A percentile compares a stretch with the other conserved stretches of the same genome.
Evolutionary conservation across 306 rosid species (phyloP).

Genomic region (Fagus sylvatica): DNA sequence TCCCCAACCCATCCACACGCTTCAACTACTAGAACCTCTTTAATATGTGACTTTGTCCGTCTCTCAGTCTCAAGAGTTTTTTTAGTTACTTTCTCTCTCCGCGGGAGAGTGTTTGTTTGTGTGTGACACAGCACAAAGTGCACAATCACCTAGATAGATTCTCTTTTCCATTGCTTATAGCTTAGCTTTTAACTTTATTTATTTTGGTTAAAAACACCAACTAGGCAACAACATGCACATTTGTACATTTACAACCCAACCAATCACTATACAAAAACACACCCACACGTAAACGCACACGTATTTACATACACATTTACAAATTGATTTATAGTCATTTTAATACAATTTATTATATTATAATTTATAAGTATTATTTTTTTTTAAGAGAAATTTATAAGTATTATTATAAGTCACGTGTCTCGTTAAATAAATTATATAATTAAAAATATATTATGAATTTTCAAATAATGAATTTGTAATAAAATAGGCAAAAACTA

Average conservation of each 20-base stretch:
- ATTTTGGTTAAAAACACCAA: not conserved
- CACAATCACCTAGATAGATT: not conserved
- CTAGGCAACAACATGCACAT: not conserved
- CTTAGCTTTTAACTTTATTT: not conserved
- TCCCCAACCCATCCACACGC: constrained; percentile 22
- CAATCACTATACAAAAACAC: not conserved
- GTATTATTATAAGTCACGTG: no score
- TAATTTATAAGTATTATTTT: no score
- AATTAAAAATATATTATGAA: no score
- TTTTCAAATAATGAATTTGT: no score
- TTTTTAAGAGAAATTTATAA: no score
- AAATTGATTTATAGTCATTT: no score
- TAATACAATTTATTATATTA: no score
- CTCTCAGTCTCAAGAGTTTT: no score
- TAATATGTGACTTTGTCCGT: no score
- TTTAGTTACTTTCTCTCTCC: not conserved
- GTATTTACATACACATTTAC: not conserved
- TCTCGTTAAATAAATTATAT: no score
- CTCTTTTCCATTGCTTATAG: not conserved
- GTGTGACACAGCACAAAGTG: not conserved
- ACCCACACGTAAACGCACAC: not conserved
- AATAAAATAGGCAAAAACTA: no score
- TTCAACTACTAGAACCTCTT: not conserved
- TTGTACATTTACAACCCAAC: not conserved
- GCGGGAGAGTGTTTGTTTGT: not conserved